Conservation (phyloP, 2,329 filamentous ascomycete genomes). For the Neonectria hederae region DNA sequence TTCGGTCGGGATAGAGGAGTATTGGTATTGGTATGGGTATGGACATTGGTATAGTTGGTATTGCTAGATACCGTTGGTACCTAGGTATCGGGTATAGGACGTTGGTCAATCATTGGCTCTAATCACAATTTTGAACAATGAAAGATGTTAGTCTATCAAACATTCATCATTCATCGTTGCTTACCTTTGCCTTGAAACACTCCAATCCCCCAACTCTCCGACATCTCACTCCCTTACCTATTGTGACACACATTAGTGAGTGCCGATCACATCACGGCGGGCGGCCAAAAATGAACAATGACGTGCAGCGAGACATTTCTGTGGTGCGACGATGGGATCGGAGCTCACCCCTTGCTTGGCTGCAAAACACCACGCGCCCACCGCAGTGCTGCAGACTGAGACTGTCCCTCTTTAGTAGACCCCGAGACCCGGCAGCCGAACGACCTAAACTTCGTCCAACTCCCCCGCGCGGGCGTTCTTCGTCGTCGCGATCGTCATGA, state of each 20-base stretch:
- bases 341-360: neutral
- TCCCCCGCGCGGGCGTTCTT: neutral
- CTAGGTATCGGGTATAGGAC: neutral
- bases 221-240: neutral
- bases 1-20: neutral
- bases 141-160: neutral
- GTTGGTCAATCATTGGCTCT: neutral
- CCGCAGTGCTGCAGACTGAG: neutral
- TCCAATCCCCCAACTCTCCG: neutral
- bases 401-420: neutral
- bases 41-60: neutral
- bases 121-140: neutral
- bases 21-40: neutral
- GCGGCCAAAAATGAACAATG: neutral
- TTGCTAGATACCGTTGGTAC: neutral
- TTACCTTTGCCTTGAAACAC: neutral
- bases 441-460: neutral
- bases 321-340: neutral
- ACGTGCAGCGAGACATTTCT: neutral
- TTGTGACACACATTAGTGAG: neutral
- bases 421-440: neutral
- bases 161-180: neutral
- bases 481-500: neutral
- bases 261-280: neutral
- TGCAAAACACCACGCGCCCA: neutral